Conservation (phyloP, 176 grass and related monocot species). For the Rhynchospora pubera region DNA sequence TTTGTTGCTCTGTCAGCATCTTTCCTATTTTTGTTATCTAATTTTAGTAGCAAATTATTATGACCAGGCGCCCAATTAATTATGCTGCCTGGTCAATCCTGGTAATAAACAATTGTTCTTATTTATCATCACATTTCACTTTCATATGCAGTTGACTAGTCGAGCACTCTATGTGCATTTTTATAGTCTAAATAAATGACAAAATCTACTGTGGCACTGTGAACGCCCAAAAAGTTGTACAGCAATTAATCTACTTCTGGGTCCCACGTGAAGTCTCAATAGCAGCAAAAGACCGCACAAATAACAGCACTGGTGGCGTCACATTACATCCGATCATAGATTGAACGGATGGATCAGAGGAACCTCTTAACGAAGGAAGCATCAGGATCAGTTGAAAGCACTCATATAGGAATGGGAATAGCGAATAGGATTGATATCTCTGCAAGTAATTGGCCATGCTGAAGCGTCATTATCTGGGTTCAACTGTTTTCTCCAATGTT, state of each 20-base stretch:
- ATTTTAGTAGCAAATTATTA: not conserved
- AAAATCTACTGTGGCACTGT: not conserved
- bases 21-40: not conserved
- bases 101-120: not conserved
- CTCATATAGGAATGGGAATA: too few species aligned
- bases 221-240: not conserved
- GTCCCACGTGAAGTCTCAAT: not conserved
- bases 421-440: not conserved
- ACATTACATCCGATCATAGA: not conserved
- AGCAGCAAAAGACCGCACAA: not conserved
- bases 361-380: not conserved
- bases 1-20: not conserved
- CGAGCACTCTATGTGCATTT: too few species aligned
- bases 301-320: not conserved
- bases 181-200: not conserved
- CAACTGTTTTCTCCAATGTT: conserved; percentile 13
- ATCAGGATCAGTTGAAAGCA: not conserved
- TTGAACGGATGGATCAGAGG: not conserved
- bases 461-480: not conserved
- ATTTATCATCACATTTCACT: not conserved
- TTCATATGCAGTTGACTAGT: not conserved
- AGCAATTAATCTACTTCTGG: not conserved
- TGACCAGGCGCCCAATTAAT: not conserved
- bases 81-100: not conserved
- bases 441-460: not conserved